A percentile compares a stretch with the other conserved stretches of the same genome.
Conservation (phyloP, 495 filamentous ascomycete species). For the Cryomyces minteri region DNA sequence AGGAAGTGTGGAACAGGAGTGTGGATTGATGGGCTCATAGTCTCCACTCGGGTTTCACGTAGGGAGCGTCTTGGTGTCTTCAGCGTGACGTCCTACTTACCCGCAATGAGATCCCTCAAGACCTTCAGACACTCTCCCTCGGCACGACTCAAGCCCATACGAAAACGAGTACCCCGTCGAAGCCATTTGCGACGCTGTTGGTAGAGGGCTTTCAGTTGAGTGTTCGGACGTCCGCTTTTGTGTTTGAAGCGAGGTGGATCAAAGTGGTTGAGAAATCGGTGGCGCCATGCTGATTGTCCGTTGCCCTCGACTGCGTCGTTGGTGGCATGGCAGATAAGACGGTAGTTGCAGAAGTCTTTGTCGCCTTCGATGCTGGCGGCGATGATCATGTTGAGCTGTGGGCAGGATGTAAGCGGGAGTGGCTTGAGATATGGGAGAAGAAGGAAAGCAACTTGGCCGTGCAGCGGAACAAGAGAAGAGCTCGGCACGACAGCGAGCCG, state of each 20-base stretch:
- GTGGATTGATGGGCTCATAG: too few species aligned
- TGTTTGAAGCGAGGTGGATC: background rate
- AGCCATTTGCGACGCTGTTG: conserved; percentile 9
- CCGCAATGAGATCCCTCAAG: conserved; percentile 12
- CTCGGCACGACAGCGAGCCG: too few species aligned
- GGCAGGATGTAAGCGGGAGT: too few species aligned
- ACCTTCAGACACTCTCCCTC: conserved; percentile 11
- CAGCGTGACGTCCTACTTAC: conserved; percentile 4
- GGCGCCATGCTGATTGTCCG: conserved; percentile 15
- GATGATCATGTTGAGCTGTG: conserved; percentile 11
- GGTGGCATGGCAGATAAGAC: conserved; percentile 9
- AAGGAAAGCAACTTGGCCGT: too few species aligned
- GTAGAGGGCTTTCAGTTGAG: conserved; percentile 11
- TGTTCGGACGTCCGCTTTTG: background rate
- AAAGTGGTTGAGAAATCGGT: conserved; percentile 10
- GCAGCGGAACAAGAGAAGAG: too few species aligned
- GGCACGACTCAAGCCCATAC: conserved; percentile 1
- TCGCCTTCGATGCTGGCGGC: conserved; percentile 14
- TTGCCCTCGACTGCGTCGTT: conserved; percentile 15
- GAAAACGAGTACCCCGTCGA: conserved; percentile 9
- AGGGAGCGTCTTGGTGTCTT: too few species aligned
- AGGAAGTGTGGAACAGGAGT: too few species aligned
- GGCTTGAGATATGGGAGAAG: too few species aligned
- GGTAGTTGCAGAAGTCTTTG: conserved; percentile 14
- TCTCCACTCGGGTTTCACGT: too few species aligned